A percentile compares a stretch with the other conserved stretches of the same genome.
These are phyloP conservation scores for Lumnitzera littorea DNA, from an alignment of 345 rosid genomes.

Conservation along the genomic window DNA sequence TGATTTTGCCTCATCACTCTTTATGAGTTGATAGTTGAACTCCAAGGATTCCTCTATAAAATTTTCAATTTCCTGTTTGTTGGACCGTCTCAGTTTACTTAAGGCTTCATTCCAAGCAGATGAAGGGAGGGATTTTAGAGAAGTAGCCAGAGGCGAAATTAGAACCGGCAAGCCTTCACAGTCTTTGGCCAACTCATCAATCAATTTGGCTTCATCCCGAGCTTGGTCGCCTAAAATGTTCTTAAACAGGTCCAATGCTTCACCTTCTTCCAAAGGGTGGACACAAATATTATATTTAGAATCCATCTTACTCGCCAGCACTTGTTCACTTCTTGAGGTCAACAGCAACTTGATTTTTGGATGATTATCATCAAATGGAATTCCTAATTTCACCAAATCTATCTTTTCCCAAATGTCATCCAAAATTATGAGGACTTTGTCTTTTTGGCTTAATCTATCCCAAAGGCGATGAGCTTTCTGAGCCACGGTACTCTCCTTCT, in stretches of 20 bases:
- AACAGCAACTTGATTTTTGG: too few relatives aligned
- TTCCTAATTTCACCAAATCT: too few relatives aligned
- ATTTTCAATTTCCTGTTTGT: not conserved
- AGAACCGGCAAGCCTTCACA: conserved; percentile 20
- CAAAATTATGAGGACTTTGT: too few relatives aligned
- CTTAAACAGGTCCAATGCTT: conserved; percentile 20
- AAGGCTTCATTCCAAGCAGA: not conserved
- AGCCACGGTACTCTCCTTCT: too few relatives aligned
- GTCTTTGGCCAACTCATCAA: not conserved
- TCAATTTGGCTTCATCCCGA: not conserved
- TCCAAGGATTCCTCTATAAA: not conserved
- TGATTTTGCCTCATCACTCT: not conserved
- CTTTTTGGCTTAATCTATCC: too few relatives aligned
- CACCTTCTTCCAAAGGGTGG: conserved; percentile 2
- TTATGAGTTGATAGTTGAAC: not conserved
- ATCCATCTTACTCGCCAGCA: too few relatives aligned
- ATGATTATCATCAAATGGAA: too few relatives aligned
- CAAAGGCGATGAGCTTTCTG: too few relatives aligned
- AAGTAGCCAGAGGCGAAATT: conserved; percentile 4
- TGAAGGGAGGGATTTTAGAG: accelerated
- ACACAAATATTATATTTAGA: not conserved
- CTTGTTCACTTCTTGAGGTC: too few relatives aligned
- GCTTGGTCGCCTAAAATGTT: conserved; percentile 1
- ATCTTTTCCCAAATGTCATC: too few relatives aligned
- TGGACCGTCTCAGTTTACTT: not conserved